These are phyloP conservation scores for Prunus yedoensis DNA, from an alignment of 331 rosid species.

Conservation along the genomic window DNA sequence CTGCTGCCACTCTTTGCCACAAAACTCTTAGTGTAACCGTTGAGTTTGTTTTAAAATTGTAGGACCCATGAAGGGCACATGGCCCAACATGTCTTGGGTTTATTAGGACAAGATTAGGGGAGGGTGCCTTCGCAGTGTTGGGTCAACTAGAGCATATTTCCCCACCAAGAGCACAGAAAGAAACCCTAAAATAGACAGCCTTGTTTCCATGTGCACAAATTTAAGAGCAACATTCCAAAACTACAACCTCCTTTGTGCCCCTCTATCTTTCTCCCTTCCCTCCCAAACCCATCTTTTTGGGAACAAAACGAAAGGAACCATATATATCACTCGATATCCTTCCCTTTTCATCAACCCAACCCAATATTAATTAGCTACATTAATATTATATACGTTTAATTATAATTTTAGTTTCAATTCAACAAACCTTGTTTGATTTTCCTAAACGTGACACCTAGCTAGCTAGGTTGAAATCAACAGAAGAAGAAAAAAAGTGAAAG, in stretches of 20 bases:
- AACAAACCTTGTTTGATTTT: background rate
- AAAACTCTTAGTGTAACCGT: background rate
- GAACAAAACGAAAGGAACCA: constrained; percentile 29
- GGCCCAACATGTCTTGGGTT: constrained; percentile 69
- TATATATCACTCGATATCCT: constrained; percentile 7
- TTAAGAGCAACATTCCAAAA: constrained; percentile 95
- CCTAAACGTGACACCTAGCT: background rate
- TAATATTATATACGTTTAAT: background rate
- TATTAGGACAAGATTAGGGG: constrained; percentile 83
- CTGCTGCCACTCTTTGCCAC: background rate
- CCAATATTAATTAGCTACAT: background rate
- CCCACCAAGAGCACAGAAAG: constrained; percentile 71
- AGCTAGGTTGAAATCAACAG: background rate
- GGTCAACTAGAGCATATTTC: constrained; percentile 88
- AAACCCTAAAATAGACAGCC: constrained; percentile 71
- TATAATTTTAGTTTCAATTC: background rate
- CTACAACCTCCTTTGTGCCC: constrained; percentile 69
- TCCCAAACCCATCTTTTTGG: constrained; percentile 42
- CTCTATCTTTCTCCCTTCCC: constrained; percentile 7
- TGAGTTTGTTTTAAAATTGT: constrained; percentile 34
- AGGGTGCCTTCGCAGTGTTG: constrained; percentile 61
- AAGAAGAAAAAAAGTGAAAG: background rate
- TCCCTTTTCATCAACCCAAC: constrained; percentile 26
- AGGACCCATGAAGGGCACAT: constrained; percentile 62
- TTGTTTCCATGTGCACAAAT: constrained; percentile 99